phyloP scores from a whole-genome alignment of 176 grass and related monocot species.

The Urochloa ruziziensis region DNA sequence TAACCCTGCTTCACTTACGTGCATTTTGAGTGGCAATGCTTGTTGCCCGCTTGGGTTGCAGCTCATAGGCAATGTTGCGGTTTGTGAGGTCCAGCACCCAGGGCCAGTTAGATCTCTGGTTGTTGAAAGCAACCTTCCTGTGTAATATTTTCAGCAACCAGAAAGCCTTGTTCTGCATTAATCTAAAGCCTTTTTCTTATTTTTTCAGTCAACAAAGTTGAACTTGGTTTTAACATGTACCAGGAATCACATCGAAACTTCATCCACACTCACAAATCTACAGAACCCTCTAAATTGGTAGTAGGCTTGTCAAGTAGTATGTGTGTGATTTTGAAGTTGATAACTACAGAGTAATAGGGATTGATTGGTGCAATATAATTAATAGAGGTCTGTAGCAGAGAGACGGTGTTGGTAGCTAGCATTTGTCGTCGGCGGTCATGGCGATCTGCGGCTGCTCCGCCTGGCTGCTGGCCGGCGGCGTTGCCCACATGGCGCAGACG shows the following conservation, averaged over 20 bases:
- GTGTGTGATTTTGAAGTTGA: not conserved
- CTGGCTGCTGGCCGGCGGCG: not conserved
- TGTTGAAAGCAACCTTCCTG: not conserved
- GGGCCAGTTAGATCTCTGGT: not conserved
- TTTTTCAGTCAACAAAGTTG: not conserved
- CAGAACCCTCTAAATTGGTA: not conserved
- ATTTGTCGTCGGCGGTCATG: conserved; percentile 25
- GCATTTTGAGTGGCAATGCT: not conserved
- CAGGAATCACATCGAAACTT: not conserved
- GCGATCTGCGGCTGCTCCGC: not conserved
- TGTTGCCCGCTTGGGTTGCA: not conserved
- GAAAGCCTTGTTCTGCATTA: not conserved
- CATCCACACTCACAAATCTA: conserved; percentile 3
- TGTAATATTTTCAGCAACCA: not conserved
- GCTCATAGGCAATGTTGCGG: not conserved
- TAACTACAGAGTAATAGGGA: not conserved
- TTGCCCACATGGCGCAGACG: conserved; percentile 39
- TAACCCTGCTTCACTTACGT: not conserved
- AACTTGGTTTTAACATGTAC: not conserved
- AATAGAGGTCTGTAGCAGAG: not conserved
- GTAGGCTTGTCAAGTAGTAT: not conserved
- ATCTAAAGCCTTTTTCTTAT: not conserved
- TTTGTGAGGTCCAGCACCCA: not conserved
- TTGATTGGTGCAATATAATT: not conserved
- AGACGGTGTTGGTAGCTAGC: conserved; percentile 13